Evolutionary conservation across 495 filamentous ascomycete genomes (phyloP), one percentile per base, ranked within the genome.

Genomic region (Venustampulla echinocandica): DNA sequence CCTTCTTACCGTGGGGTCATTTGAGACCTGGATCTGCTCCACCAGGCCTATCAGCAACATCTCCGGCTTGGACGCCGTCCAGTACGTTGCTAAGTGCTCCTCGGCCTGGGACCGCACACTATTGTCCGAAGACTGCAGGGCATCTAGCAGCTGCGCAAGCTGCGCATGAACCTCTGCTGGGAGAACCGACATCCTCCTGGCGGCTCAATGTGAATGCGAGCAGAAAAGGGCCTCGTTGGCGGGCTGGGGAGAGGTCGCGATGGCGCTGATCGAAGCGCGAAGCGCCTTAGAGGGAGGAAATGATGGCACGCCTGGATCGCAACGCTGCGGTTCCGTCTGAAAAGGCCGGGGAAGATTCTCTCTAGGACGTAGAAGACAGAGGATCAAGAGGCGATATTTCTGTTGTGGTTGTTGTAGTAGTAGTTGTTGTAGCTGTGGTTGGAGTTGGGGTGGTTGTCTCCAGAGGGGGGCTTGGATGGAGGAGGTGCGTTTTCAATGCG

Each of bases 81-180:
- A 99, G 64, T 89, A 84, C 65, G 79, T 83, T 59, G 85, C 87
- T 49, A 99, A 68, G 61, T 86, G 80, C 40, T 90, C 87, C 66
- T 99, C 93, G 39, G 90, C 89, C 60, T 85, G 80, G 24, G 81
- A 77, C 54, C 93, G 82, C 56, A 85, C 72, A 28, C 67, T 65
- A 65, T 99, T 99, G 70, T 99, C 89, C 54, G 87, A 65, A n/a
- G 89, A 88, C 64, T 85, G 81, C 48, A 99, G 76, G 34, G 79
- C 87, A 69, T 81, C 77, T 50, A 97, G 77, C 53, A 99, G 79
- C 75, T 87, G 82, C 37, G 73, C 73, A 58, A 99, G 84, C 64
- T 87, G 84, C 54, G 76, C 70, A 66, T 85, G 84, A 61, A 88
- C 73, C 54, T 95, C 84, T 43, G 81, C 69, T 50, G 89, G 81